Percentiles rank a stretch among this genome's conserved stretches.
Conservation (phyloP, 805 yeast genomes). For the Suhomyces kilbournensis region DNA sequence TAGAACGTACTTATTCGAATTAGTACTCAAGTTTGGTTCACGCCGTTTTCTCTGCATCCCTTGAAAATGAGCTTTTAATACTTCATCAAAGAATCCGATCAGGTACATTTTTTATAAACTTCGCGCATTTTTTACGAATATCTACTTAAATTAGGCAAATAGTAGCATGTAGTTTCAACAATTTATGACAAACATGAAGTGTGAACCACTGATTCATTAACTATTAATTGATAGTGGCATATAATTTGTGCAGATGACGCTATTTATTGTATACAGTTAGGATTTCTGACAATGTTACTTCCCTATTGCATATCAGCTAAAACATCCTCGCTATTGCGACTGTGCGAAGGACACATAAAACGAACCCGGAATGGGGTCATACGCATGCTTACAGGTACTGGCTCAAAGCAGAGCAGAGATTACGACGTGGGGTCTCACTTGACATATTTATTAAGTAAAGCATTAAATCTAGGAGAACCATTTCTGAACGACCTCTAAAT, state of each 20-base stretch:
- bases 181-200: background rate
- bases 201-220: no score
- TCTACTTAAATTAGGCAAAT: background rate
- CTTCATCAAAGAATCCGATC: no score
- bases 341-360: background rate
- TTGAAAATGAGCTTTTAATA: background rate
- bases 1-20: background rate
- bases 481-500: conserved; percentile 56
- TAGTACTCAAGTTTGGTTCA: background rate
- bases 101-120: background rate
- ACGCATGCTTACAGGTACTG: background rate
- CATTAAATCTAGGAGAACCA: conserved; percentile 41
- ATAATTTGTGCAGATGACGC: background rate
- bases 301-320: background rate
- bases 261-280: background rate
- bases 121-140: background rate
- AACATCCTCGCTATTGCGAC: background rate
- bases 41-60: background rate
- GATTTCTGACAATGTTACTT: background rate
- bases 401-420: background rate
- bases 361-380: background rate
- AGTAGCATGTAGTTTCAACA: background rate
- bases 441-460: background rate
- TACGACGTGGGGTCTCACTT: background rate
- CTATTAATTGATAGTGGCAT: background rate